Percentiles rank a stretch among this genome's conserved stretches.
Evolutionary conservation across 768 basidiomycete genomes (phyloP).

Genomic region (Boletales sp.): DNA sequence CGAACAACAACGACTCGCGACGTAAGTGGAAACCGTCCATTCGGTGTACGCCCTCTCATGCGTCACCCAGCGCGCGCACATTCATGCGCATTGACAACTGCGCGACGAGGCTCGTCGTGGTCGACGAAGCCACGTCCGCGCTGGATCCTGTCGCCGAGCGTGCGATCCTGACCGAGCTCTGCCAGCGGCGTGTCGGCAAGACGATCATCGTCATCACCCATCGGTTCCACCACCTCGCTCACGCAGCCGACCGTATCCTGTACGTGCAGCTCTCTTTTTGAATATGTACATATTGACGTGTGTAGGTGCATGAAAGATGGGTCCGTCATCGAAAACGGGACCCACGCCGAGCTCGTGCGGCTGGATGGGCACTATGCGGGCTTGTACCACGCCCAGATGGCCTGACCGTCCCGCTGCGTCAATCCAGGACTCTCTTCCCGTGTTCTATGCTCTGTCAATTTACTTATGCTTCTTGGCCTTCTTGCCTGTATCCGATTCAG

Average conservation of each 20-base stretch:
- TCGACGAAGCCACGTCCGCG: constrained; percentile 59
- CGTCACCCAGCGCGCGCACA: constrained; percentile 37
- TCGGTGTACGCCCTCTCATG: too few relatives aligned
- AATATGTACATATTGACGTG: too few relatives aligned
- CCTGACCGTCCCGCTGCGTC: too few relatives aligned
- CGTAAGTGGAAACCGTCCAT: constrained; percentile 30
- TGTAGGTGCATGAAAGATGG: constrained; percentile 33
- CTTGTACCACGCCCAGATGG: constrained; percentile 24
- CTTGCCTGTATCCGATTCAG: too few relatives aligned
- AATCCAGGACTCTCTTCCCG: too few relatives aligned
- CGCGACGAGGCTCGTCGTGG: constrained; percentile 44
- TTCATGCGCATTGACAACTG: constrained; percentile 37
- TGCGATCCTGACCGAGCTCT: constrained; percentile 41
- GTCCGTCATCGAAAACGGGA: constrained; percentile 28
- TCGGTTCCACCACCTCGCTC: constrained; percentile 47
- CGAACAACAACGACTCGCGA: constrained; percentile 47
- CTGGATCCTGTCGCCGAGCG: constrained; percentile 55
- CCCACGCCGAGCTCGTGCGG: constrained; percentile 26
- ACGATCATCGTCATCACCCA: constrained; percentile 58
- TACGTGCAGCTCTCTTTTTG: constrained; percentile 23
- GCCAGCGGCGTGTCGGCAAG: constrained; percentile 39
- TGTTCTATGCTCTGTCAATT: too few relatives aligned
- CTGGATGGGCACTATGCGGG: constrained; percentile 23
- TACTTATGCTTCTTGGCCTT: too few relatives aligned
- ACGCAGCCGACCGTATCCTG: constrained; percentile 51